phyloP scores from a whole-genome alignment of 768 basidiomycete genomes.

The Daedaleopsis nitida region DNA sequence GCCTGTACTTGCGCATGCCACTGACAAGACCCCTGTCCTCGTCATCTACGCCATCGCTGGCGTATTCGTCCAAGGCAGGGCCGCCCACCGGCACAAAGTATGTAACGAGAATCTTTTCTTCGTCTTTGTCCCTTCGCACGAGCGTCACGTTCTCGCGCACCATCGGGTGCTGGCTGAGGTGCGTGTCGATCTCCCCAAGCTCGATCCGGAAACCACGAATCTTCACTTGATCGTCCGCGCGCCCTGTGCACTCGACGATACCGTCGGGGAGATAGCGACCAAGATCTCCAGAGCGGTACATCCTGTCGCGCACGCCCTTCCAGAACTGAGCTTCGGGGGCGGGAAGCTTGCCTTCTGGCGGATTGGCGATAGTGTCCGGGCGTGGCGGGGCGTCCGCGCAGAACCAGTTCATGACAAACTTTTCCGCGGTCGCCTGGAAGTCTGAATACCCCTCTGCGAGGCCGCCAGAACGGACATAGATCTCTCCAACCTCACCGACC shows the following conservation, averaged over 20 bases:
- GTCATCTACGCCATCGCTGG: conserved; percentile 58
- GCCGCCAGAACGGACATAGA: conserved; percentile 96
- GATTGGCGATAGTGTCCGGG: conserved; percentile 74
- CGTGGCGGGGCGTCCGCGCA: conserved; percentile 46
- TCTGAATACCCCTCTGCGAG: conserved; percentile 95
- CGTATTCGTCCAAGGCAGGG: conserved; percentile 64
- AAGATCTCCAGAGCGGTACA: conserved; percentile 97
- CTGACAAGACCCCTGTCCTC: conserved; percentile 62
- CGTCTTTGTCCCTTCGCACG: conserved; percentile 95
- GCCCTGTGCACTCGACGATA: conserved; percentile 93
- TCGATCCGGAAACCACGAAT: conserved; percentile 99
- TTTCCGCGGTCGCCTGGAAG: conserved; percentile 76
- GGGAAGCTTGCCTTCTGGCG: conserved; percentile 47
- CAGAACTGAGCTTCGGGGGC: conserved; percentile 81
- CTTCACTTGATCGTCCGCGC: conserved; percentile 98
- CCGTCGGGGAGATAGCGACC: conserved; percentile 93
- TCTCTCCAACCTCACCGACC: conserved; percentile 96
- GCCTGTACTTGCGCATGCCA: conserved; percentile 83
- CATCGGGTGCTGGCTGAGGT: conserved; percentile 89
- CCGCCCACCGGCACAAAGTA: conserved; percentile 93
- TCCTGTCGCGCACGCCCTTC: conserved; percentile 94
- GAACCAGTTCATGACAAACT: conserved; percentile 97
- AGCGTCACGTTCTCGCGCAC: conserved; percentile 98
- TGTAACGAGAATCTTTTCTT: conserved; percentile 97
- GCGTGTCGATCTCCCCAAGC: conserved; percentile 95